These are phyloP conservation scores for Aspergillus luchuensis DNA, from an alignment of 2,329 filamentous ascomycete genomes.

Conservation along the genomic window DNA sequence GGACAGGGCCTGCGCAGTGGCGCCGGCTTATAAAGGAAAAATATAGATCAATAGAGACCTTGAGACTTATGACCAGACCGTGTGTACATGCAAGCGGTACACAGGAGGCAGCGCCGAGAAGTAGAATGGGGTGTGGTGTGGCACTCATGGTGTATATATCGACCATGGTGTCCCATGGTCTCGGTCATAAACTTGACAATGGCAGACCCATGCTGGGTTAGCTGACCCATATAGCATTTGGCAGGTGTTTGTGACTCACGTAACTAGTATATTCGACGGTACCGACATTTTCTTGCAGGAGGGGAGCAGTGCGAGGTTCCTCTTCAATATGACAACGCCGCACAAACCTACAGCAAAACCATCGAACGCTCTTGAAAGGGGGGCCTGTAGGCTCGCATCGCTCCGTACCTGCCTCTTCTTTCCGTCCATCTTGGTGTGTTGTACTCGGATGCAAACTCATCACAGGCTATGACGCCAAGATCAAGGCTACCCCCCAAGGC, in stretches of 20 bases:
- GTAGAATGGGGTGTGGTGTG: conserved; percentile 47
- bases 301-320: conserved; percentile 36
- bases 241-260: background rate
- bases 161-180: conserved; percentile 26
- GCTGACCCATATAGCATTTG: background rate
- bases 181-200: conserved; percentile 41
- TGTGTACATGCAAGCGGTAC: conserved; percentile 64
- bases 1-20: conserved; percentile 57
- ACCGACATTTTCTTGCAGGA: conserved; percentile 28
- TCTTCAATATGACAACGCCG: conserved; percentile 31
- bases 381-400: background rate
- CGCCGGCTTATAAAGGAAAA: conserved; percentile 65
- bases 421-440: background rate
- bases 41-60: conserved; percentile 61
- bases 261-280: conserved; percentile 26
- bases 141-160: conserved; percentile 16
- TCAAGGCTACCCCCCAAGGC: background rate
- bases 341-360: conserved; percentile 18
- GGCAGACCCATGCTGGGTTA: conserved; percentile 22
- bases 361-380: background rate
- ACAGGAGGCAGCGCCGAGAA: conserved; percentile 55
- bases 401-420: background rate
- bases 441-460: background rate
- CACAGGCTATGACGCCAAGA: background rate
- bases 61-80: conserved; percentile 60